Conservation (phyloP, 2,329 filamentous ascomycete species). For the Coniochaeta sp. region DNA sequence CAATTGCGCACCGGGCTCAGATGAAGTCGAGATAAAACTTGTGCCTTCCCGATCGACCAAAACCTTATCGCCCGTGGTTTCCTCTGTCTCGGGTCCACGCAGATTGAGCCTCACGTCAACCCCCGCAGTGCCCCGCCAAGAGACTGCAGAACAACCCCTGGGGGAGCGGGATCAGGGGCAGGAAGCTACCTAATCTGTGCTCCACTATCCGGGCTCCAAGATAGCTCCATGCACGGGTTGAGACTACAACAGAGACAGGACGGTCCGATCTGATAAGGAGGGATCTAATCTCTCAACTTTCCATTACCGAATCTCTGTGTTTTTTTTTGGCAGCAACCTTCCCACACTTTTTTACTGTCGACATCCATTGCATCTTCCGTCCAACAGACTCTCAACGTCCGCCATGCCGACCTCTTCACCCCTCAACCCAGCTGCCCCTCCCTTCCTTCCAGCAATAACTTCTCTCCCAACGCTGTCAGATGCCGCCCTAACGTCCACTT, state of each 20-base stretch:
- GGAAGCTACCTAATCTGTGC: neutral
- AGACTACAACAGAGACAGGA: too few relatives aligned
- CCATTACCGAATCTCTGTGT: neutral
- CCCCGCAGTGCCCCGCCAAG: neutral
- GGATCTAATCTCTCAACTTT: neutral
- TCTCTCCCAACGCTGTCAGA: constrained; percentile 49
- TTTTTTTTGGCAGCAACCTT: neutral
- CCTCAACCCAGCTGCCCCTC: constrained; percentile 11
- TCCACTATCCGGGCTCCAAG: neutral
- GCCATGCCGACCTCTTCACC: constrained; percentile 2
- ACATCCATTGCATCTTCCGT: neutral
- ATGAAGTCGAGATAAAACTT: neutral
- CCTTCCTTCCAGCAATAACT: constrained; percentile 48
- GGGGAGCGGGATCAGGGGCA: neutral
- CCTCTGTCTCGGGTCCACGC: neutral
- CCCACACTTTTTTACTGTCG: neutral
- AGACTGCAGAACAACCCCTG: neutral
- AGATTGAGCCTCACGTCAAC: neutral
- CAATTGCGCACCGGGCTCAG: neutral
- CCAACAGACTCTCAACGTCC: neutral
- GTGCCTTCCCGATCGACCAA: neutral
- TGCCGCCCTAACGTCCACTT: constrained; percentile 44
- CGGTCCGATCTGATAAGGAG: neutral
- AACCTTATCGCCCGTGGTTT: neutral
- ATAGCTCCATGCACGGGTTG: too few relatives aligned